These are phyloP conservation scores for Patellifolia procumbens DNA, from an alignment of 179 eudicot species.

Conservation along the genomic window DNA sequence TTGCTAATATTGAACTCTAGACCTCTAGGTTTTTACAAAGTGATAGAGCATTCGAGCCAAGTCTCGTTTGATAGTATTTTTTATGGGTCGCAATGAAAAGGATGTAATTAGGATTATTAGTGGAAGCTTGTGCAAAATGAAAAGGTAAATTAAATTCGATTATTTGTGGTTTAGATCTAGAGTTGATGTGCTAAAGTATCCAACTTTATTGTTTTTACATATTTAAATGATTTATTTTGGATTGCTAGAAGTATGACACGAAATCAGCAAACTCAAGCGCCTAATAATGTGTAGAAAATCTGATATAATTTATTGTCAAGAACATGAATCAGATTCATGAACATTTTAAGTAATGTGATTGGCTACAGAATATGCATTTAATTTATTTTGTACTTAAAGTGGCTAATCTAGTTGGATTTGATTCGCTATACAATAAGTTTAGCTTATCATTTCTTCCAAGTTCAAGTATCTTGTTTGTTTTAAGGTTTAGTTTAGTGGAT, in stretches of 20 bases:
- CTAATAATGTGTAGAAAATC: conserved; percentile 18
- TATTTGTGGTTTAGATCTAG: conserved; percentile 8
- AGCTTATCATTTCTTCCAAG: conserved; percentile 12
- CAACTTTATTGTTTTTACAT: not conserved
- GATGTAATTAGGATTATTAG: conserved; percentile 1
- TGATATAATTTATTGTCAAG: conserved; percentile 5
- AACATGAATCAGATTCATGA: conserved; percentile 26
- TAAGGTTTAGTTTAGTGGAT: conserved; percentile 5
- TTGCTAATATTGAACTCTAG: too few species aligned
- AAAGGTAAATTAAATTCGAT: not conserved
- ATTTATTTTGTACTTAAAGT: conserved; percentile 3
- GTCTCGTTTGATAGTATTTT: not conserved
- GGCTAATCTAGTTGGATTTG: conserved; percentile 17
- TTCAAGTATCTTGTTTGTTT: not conserved
- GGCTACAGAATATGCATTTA: conserved; percentile 11
- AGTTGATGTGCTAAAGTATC: conserved; percentile 16
- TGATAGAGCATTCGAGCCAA: too few species aligned
- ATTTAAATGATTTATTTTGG: not conserved
- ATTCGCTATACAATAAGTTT: conserved; percentile 14
- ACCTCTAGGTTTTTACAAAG: too few species aligned
- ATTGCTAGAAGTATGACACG: conserved; percentile 2
- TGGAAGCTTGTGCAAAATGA: conserved; percentile 8
- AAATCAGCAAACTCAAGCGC: conserved; percentile 2
- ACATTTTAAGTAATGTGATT: conserved; percentile 21
- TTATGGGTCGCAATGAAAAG: conserved; percentile 20